Evolutionary conservation across 177 flowering plant genomes (phyloP), one percentile per base, ranked within the genome.

Genomic region (Tripterygium wilfordii): DNA sequence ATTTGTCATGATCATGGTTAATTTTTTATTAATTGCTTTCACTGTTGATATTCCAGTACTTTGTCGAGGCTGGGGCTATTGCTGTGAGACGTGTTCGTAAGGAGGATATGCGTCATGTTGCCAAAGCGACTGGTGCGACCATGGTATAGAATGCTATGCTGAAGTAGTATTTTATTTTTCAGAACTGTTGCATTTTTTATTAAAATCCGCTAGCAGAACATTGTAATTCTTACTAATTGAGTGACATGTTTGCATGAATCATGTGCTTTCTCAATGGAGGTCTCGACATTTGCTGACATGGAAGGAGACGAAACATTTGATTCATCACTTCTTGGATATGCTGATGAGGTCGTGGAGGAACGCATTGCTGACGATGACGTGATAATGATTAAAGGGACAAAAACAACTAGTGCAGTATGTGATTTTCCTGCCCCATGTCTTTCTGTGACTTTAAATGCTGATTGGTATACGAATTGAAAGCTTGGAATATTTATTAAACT

Each of bases 271-370:
- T 17, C 15, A 1, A 2, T 38, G 3, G 14, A 91, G 98, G 80
- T 92, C 40, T 78, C 95, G 53, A 92, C 98, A 27, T 92, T 92
- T 73, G 96, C 98, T 58, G 98, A 92, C 37, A 83, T 81, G 95
- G 98, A 92, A 71, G 98, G 98, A 28, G 96, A 88, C 26, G 96
- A 92, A 74, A 89, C 99, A 31, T 92, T 79, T 78, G 99, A 89
- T 63, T 48, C 95, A 3, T 86, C 99, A 31, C 48, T 80, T 46
- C 85, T 92, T 52, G 97, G 97, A 24, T 55, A 52, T 58, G 96
- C 99, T 0, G 95, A 86, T 45, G 96, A 92, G 69, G 98, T 92
- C 53, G 85, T 77, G 12, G 96, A 88, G 58, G 98, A 92, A 66
- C 88, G 88, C 12, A 67, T 92, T 64, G 61, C 96, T 49, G 91